A percentile compares a stretch with the other conserved stretches of the same genome.
phyloP scores from a whole-genome alignment of 768 basidiomycete species.

The Plicaturopsis crispa region DNA sequence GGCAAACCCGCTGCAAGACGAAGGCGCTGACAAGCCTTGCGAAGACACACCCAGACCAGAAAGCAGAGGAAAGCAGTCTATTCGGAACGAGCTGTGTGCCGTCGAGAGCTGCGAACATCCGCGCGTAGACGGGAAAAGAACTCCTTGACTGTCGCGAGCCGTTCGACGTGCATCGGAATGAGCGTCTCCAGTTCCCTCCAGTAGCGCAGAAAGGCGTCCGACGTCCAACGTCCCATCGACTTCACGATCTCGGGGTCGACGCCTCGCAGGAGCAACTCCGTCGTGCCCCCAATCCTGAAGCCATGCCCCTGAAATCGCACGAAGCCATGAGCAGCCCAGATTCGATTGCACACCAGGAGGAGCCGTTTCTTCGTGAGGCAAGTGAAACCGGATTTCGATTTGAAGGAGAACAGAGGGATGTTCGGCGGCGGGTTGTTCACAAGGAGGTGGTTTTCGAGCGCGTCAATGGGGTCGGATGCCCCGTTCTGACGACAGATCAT shows the following conservation, averaged over 20 bases:
- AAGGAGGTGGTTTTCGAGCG: constrained; percentile 17
- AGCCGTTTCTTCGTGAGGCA: constrained; percentile 3
- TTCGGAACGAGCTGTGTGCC: too few species aligned
- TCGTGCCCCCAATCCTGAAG: constrained; percentile 27
- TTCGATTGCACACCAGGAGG: constrained; percentile 5
- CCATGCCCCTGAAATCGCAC: constrained; percentile 17
- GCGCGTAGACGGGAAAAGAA: too few species aligned
- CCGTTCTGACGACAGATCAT: constrained; percentile 22
- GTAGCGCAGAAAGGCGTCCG: constrained; percentile 25
- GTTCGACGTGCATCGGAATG: constrained; percentile 6
- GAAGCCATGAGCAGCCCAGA: constrained; percentile 9
- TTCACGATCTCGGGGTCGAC: constrained; percentile 24
- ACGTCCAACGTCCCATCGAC: constrained; percentile 22
- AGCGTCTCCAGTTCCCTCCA: constrained; percentile 20
- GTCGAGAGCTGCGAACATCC: too few species aligned
- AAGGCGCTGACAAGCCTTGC: not conserved
- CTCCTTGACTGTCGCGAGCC: too few species aligned
- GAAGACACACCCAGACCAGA: not conserved
- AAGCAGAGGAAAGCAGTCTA: constrained; percentile 6
- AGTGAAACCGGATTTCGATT: not conserved
- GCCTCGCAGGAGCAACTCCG: constrained; percentile 19
- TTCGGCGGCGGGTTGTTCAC: constrained; percentile 20
- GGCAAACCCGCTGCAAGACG: not conserved
- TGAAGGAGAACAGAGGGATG: constrained; percentile 24
- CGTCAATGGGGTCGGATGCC: constrained; percentile 14